Evolutionary conservation across 2,329 filamentous ascomycete species (phyloP).

Genomic region (Leptoxyphium fumago): DNA sequence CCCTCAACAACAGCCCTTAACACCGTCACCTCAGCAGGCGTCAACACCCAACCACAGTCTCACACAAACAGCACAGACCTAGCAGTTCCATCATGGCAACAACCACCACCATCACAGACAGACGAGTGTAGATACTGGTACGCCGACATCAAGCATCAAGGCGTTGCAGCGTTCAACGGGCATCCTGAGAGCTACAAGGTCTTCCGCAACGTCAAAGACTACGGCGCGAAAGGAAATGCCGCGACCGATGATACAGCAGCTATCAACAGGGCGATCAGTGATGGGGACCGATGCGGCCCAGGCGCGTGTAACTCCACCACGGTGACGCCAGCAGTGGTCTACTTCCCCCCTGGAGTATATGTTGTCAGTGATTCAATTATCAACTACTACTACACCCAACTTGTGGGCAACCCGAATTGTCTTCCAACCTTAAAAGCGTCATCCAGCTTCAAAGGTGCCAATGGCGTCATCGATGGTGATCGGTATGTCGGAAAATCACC

Average conservation of each 20-base stretch:
- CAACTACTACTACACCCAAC: conserved; percentile 48
- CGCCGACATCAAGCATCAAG: conserved; percentile 33
- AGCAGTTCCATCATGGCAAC: conserved; percentile 3
- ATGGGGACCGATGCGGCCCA: conserved; percentile 27
- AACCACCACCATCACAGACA: conserved; percentile 1
- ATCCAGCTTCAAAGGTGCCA: conserved; percentile 34
- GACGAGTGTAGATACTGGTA: conserved; percentile 22
- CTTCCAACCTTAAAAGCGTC: conserved; percentile 41
- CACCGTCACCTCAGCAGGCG: conserved; percentile 1
- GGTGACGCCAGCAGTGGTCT: conserved; percentile 40
- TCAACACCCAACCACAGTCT: neutral
- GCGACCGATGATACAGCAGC: conserved; percentile 42
- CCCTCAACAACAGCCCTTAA: conserved; percentile 1
- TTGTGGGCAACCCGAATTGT: conserved; percentile 45
- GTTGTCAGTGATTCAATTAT: conserved; percentile 38
- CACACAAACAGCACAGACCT: conserved; percentile 2
- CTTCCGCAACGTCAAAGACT: conserved; percentile 36
- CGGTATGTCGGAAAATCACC: conserved; percentile 31
- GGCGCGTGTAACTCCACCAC: conserved; percentile 30
- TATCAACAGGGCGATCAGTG: conserved; percentile 32
- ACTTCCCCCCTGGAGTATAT: conserved; percentile 46
- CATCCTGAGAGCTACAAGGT: conserved; percentile 27
- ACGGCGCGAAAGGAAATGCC: conserved; percentile 31
- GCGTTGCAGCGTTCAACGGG: conserved; percentile 32
- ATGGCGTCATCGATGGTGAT: conserved; percentile 45